Conservation (phyloP, 2,329 filamentous ascomycete genomes). For the Epichloe amarillans region DNA sequence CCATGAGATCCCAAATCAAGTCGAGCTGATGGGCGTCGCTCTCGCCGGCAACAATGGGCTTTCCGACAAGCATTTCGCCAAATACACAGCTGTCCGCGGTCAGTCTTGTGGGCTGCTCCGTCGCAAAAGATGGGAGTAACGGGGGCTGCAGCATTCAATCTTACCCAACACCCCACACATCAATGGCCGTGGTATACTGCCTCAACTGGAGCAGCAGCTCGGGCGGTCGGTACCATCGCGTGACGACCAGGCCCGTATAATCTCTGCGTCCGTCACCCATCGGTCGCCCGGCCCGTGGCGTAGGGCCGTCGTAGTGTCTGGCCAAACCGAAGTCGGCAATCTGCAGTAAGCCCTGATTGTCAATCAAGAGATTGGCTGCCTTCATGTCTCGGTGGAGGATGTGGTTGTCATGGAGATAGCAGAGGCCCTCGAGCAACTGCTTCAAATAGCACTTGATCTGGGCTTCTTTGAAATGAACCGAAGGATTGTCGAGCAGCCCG, state of each 20-base stretch:
- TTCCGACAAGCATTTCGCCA: constrained; percentile 90
- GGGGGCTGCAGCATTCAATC: constrained; percentile 13
- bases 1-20: constrained; percentile 86
- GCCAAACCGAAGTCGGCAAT: constrained; percentile 96
- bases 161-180: constrained; percentile 95
- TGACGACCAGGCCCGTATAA: constrained; percentile 94
- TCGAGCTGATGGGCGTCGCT: constrained; percentile 84
- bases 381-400: constrained; percentile 99
- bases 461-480: constrained; percentile 70
- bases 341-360: constrained; percentile 82
- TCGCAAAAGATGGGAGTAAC: neutral
- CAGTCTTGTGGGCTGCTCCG: constrained; percentile 6
- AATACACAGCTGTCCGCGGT: constrained; percentile 71
- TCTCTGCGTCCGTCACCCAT: constrained; percentile 78
- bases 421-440: constrained; percentile 78
- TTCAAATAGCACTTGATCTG: constrained; percentile 98
- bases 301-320: constrained; percentile 76
- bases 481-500: constrained; percentile 86
- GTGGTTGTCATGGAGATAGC: constrained; percentile 77
- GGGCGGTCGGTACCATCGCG: constrained; percentile 90
- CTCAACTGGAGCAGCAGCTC: constrained; percentile 81
- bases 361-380: constrained; percentile 92
- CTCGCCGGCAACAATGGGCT: constrained; percentile 82
- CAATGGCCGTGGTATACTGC: constrained; percentile 91
- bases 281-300: constrained; percentile 62